Evolutionary conservation across 305 asterid genomes (phyloP).

Genomic region (Nicotiana rustica): DNA sequence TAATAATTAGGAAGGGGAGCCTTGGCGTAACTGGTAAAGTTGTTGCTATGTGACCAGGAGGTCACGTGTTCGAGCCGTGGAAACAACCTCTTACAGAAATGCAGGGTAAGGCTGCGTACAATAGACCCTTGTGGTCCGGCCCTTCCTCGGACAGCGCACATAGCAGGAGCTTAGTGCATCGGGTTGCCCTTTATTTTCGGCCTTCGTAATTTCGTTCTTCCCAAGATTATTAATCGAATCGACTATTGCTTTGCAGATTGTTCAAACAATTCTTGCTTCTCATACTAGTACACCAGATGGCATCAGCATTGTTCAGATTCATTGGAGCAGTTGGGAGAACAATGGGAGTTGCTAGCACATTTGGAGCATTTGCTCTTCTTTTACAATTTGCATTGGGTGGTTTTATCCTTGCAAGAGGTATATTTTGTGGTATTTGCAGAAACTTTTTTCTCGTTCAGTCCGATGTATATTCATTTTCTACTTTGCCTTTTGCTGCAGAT

Average conservation of each 20-base stretch:
- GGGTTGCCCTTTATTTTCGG: too few relatives aligned
- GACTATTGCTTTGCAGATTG: constrained; percentile 45
- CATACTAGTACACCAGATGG: constrained; percentile 55
- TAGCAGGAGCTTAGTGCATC: too few relatives aligned
- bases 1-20: not conserved
- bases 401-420: constrained; percentile 68
- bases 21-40: too few relatives aligned
- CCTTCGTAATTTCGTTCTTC: not conserved
- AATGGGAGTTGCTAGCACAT: constrained; percentile 74
- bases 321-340: constrained; percentile 75
- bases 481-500: constrained; percentile 46
- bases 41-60: too few relatives aligned
- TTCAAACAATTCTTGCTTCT: constrained; percentile 63
- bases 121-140: too few relatives aligned
- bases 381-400: constrained; percentile 75
- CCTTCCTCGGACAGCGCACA: too few relatives aligned
- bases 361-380: constrained; percentile 69
- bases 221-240: not conserved
- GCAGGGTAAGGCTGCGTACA: too few relatives aligned
- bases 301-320: constrained; percentile 62
- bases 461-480: not conserved
- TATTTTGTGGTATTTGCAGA: not conserved
- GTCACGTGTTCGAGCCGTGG: too few relatives aligned
- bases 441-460: not conserved
- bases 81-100: too few relatives aligned